Base-by-base conservation (phyloP, 1,284 basidiomycete species). In the Melampsora larici-populina region DNA sequence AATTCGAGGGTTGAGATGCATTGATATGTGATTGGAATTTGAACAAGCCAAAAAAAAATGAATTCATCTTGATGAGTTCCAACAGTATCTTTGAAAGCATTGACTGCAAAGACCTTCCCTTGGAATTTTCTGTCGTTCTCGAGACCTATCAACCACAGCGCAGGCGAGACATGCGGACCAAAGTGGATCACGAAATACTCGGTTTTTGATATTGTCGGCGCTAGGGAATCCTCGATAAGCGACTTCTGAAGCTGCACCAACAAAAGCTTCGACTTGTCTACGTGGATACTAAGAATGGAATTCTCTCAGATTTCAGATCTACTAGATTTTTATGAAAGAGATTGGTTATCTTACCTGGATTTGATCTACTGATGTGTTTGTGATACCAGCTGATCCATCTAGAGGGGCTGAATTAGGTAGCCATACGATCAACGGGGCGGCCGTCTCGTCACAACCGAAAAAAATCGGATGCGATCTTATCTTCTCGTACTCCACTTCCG, bases 1-100 rank as follows among this genome's bases (percentile, higher is more conserved):
- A n/a, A n/a, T n/a, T n/a, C n/a, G n/a, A n/a, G n/a, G n/a, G n/a
- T n/a, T n/a, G n/a, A n/a, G n/a, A n/a, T n/a, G n/a, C n/a, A n/a
- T n/a, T n/a, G n/a, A n/a, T n/a, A n/a, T n/a, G n/a, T n/a, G n/a
- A n/a, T n/a, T n/a, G n/a, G n/a, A n/a, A n/a, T n/a, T n/a, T n/a
- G n/a, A n/a, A n/a, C n/a, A n/a, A n/a, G n/a, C n/a, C n/a, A n/a
- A n/a, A n/a, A n/a, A n/a, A n/a, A n/a, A n/a, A n/a, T n/a, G n/a
- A n/a, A n/a, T n/a, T n/a, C n/a, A n/a, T n/a, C n/a, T n/a, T n/a
- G n/a, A n/a, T n/a, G 24, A n/a, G 51, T 62, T 70, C 67, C 62
- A 78, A 70, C 75, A 78, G 33, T 78, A 78, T n/a, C 75, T 18
- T 26, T 64, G 1, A 70, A 78, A 70, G 62, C 75, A 78, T 33